Evolutionary conservation across 208 protist species (phyloP).

Genomic region (Entamoeba dispar): DNA sequence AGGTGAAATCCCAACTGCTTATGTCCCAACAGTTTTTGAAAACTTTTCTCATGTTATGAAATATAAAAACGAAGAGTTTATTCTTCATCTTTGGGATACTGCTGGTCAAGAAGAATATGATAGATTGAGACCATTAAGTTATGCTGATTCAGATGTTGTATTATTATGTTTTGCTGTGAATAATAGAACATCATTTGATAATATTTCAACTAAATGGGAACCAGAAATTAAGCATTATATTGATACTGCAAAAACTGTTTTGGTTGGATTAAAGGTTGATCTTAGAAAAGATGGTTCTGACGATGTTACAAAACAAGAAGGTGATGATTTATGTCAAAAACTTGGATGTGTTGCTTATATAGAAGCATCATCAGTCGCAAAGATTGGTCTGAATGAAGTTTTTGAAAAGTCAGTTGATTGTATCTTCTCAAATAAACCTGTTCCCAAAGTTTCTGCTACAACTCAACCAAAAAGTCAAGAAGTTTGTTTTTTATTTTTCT

Average conservation of each 20-base stretch:
- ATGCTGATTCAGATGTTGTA: constrained; percentile 39
- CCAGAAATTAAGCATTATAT: constrained; percentile 10
- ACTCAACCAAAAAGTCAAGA: too few species aligned
- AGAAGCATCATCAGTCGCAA: not conserved
- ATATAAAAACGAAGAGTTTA: not conserved
- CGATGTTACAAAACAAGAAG: not conserved
- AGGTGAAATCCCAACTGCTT: constrained; percentile 2
- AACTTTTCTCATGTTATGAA: constrained; percentile 18
- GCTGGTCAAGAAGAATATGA: constrained; percentile 44
- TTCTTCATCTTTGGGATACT: constrained; percentile 26
- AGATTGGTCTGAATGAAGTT: not conserved
- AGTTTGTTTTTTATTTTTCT: too few species aligned
- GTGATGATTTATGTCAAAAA: not conserved
- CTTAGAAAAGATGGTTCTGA: constrained; percentile 14
- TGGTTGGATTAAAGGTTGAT: constrained; percentile 45
- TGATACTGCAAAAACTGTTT: constrained; percentile 26
- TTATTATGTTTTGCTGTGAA: constrained; percentile 54
- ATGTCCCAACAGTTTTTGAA: constrained; percentile 32
- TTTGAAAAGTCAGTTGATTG: not conserved
- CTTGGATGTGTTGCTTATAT: not conserved
- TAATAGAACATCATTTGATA: constrained; percentile 41
- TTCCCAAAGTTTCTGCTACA: too few species aligned
- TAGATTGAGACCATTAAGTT: constrained; percentile 37
- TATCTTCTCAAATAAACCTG: too few species aligned
- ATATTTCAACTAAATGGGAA: constrained; percentile 41